Evolutionary conservation across 805 yeast species (phyloP).

Genomic region (Candida xiaguanensis): DNA sequence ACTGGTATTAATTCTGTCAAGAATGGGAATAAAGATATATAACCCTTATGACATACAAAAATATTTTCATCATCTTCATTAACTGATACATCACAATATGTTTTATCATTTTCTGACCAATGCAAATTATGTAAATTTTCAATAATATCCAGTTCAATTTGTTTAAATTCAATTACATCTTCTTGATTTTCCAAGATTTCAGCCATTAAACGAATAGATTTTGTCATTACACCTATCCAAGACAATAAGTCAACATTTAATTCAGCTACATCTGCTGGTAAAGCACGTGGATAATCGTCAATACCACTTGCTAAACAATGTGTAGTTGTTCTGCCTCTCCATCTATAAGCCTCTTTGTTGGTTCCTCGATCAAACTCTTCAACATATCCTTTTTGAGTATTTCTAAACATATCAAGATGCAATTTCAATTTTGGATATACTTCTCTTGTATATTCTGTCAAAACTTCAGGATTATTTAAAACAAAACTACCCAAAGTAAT

Average conservation of each 20-base stretch:
- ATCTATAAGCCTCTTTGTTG: slow-evolving; percentile 68
- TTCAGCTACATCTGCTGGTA: slow-evolving; percentile 80
- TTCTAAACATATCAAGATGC: slow-evolving; percentile 84
- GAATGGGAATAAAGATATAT: slow-evolving; percentile 83
- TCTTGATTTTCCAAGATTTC: slow-evolving; percentile 51
- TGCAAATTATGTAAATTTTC: slow-evolving; percentile 69
- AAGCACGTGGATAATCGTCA: slow-evolving; percentile 91
- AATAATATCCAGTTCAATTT: slow-evolving; percentile 53
- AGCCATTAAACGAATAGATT: slow-evolving; percentile 75
- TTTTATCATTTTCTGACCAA: slow-evolving; percentile 65
- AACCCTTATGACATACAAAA: slow-evolving; percentile 85
- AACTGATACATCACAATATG: slow-evolving; percentile 82
- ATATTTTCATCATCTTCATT: slow-evolving; percentile 65
- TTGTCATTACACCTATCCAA: slow-evolving; percentile 93
- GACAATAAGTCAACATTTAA: slow-evolving; percentile 83
- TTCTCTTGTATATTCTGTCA: slow-evolving; percentile 52
- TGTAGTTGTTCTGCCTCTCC: slow-evolving; percentile 86
- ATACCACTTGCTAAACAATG: slow-evolving; percentile 92
- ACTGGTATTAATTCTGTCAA: slow-evolving; percentile 59
- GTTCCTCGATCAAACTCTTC: slow-evolving; percentile 63
- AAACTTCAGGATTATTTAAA: slow-evolving; percentile 53
- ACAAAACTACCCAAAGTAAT: slow-evolving; percentile 48
- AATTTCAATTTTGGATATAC: slow-evolving; percentile 73
- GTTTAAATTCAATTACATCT: slow-evolving; percentile 53
- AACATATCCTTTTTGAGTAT: slow-evolving; percentile 72